Evolutionary conservation across 306 rosid species (phyloP), one percentile per base, ranked within the genome.

Genomic region (Malus orientalis): DNA sequence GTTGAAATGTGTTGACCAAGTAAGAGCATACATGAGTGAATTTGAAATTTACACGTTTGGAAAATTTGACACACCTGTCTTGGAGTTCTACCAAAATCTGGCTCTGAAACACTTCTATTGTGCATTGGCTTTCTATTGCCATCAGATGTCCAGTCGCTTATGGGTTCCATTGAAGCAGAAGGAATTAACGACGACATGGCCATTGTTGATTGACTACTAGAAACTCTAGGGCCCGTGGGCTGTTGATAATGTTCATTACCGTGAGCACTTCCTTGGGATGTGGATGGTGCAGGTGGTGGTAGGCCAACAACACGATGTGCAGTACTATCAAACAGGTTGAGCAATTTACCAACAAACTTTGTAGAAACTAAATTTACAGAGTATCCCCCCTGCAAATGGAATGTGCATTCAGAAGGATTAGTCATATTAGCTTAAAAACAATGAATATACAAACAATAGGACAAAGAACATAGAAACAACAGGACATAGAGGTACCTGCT

Each of bases 21-120:
- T 3, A n/a, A 6, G 16, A 2, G 19, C 36, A 47, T 22, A 27
- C 44, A 67, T 11, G 18, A 38, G 38, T 40, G 27, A 73, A 40
- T 16, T 73, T 27, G 5, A 54, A 65, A 79, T 36, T 53, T 27
- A 51, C 27, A 59, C 11, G 47, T 30, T 33, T 30, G 44, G 76
- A 70, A 51, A 47, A 45, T 27, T 80, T 60, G 74, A 74, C 91
- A 80, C 75, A 91, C 97, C 92, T 91, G 93, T 85, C 89, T 84
- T 44, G 96, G 96, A 81, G 49, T 82, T 87, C 97, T 87, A 76
- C 97, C 92, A 80, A 94, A 78, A 73, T 91, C 97, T 53, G 97
- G 96, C 86, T 94, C 98, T 65, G 98, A 94, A 84, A 91, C 91
- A 85, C 98, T 94, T 88, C 97, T 89, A 79, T 82, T 91, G 76